Base-by-base conservation (phyloP, 2,329 filamentous ascomycete species). In the Colletotrichum sp. region DNA sequence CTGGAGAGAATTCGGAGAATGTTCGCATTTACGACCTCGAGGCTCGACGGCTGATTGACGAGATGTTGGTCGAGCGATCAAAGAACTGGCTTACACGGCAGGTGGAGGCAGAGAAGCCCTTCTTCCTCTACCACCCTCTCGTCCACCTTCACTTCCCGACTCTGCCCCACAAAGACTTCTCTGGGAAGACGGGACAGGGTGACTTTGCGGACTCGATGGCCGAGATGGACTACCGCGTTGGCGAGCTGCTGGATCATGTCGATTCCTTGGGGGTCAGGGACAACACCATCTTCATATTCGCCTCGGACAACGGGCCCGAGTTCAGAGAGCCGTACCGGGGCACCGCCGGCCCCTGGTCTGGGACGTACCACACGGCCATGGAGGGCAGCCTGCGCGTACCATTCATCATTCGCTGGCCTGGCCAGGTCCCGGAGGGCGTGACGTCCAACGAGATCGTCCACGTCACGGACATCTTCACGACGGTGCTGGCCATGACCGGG, bases 341-440 rank as follows among this genome's bases (percentile, higher is more conserved):
- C 1, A 84, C 83, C 0, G 83, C 83, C 0, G 83, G 83, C 0
- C 82, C 82, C 0, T 84, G 83, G 83, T 79, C 80, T 1, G 83
- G 83, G 1, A 84, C 83, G 0, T 84, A 84, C 22, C 82, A 84
- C 28, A 84, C 82, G 0, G 82, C 83, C 2, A 84, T 84, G 83
- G 83, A 84, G 36, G 82, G 83, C 1, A 83, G 83, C 4, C 61
- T 84, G 2, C 79, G 83, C 5, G 83, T 84, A 0, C 83, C 83
- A 0, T 84, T 81, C 66, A 84, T 84, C n/a, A 77, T 84, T 3
- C 74, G 81, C 5, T 84, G 83, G 83, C 82, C 82, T 0, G 80
- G 81, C 2, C 67, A 78, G 0, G 82, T 84, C 0, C 83, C 83
- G 0, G 58, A 75, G 13, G 78, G 77, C 0, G 72, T 77, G 0